These are phyloP conservation scores for Capsicum pubescens DNA, from an alignment of 257 asterid species.

Conservation along the genomic window DNA sequence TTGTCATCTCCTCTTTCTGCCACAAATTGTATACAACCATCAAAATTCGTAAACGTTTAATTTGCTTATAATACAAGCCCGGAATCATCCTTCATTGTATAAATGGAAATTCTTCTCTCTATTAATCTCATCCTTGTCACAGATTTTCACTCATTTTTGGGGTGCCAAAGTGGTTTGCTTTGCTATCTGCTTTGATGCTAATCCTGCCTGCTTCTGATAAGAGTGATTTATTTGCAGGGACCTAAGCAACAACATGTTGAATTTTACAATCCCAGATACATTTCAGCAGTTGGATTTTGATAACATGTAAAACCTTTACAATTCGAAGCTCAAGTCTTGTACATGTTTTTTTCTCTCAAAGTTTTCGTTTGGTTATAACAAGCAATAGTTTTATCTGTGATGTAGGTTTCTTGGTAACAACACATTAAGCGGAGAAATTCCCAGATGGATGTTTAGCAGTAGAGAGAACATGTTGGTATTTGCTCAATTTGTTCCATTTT, in stretches of 20 bases:
- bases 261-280: conserved; percentile 52
- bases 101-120: not conserved
- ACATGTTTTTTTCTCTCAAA: not conserved
- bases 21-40: not conserved
- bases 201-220: conserved; percentile 22
- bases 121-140: not conserved
- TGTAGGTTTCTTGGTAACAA: conserved; percentile 78
- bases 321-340: not conserved
- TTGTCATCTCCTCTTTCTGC: conserved; percentile 14
- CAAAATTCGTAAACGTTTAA: not conserved
- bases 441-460: conserved; percentile 57
- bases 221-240: conserved; percentile 58
- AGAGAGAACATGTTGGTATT: conserved; percentile 54
- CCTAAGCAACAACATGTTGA: conserved; percentile 78
- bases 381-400: conserved; percentile 25
- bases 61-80: not conserved
- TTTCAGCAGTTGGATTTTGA: conserved; percentile 33
- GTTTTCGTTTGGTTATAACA: not conserved
- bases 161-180: conserved; percentile 8
- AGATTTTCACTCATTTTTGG: not conserved
- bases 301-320: conserved; percentile 47
- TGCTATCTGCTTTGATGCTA: not conserved
- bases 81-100: not conserved
- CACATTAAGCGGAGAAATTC: conserved; percentile 69
- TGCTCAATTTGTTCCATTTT: conserved; percentile 12